phyloP scores from a whole-genome alignment of 192 early-diverging fungal species.

The Coemansia sp. region DNA sequence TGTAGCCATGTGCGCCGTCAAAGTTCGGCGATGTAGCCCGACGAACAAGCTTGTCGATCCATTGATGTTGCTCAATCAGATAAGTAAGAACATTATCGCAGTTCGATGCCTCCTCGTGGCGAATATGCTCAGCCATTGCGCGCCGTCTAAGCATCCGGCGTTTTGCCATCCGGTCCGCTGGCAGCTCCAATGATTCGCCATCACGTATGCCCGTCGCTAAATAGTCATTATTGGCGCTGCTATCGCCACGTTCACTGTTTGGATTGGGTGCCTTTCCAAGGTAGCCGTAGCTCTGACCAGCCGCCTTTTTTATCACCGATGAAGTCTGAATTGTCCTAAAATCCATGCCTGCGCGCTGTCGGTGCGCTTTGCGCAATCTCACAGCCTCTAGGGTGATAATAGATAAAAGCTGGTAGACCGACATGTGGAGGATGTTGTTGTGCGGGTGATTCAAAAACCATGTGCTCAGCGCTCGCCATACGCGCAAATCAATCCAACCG shows the following conservation, averaged over 20 bases:
- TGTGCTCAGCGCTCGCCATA: slow-evolving; percentile 46
- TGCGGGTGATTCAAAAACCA: slow-evolving; percentile 55
- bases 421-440: slow-evolving; percentile 49
- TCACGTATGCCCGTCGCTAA: slow-evolving; percentile 6
- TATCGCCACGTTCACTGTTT: background rate
- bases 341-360: slow-evolving; percentile 4
- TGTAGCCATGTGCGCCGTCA: slow-evolving; percentile 48
- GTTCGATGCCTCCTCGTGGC: slow-evolving; percentile 43
- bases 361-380: slow-evolving; percentile 29
- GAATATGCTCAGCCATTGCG: slow-evolving; percentile 41
- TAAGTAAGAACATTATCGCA: slow-evolving; percentile 52
- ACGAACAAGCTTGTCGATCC: slow-evolving; percentile 44
- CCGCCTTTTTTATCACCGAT: background rate
- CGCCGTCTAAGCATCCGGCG: slow-evolving; percentile 29
- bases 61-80: slow-evolving; percentile 48
- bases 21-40: slow-evolving; percentile 41
- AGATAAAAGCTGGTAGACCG: slow-evolving; percentile 46
- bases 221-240: slow-evolving; percentile 3
- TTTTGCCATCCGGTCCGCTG: slow-evolving; percentile 16
- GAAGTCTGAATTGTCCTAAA: background rate
- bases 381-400: slow-evolving; percentile 41
- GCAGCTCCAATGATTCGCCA: slow-evolving; percentile 1
- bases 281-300: background rate
- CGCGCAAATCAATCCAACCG: slow-evolving; percentile 53
- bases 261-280: background rate